Evolutionary conservation across 2,329 filamentous ascomycete species (phyloP), one percentile per base, ranked within the genome.

Genomic region (Fusarium setosum): DNA sequence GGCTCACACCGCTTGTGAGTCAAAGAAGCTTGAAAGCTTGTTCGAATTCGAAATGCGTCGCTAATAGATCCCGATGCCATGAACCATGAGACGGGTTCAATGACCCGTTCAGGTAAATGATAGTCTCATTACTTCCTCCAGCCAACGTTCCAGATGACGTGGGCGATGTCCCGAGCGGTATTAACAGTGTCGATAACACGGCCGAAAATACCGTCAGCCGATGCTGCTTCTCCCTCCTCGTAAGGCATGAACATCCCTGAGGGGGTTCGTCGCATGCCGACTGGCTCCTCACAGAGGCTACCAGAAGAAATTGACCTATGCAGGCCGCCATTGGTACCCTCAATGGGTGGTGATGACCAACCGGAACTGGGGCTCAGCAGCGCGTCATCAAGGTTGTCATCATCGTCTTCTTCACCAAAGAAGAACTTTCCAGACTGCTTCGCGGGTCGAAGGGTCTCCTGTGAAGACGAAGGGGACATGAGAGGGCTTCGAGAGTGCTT

Each of bases 231-330:
- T 61, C 88, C 88, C 69, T 94, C 91, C 69, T 94, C 92, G 70
- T 90, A 91, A 8, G 93, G 92, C 91, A 96, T 94, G 72, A 97
- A 91, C 92, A 97, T 96, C 69, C 93, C 94, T 35, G 93, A 96
- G 49, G 89, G 84, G 18, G 93, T 96, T 68, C 94, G 86, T 63
- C 90, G 88, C 83, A 96, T 90, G 51, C 90, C 89, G 17, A 78
- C 81, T 40, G 84, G 80, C 59, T 87, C 84, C 18, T 80, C 81
- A n/a, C 74, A 76, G n/a, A 86, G 76, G 61, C 80, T 84, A 72
- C 76, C 76, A 37, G 81, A 77, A 21, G 86, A 86, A n/a, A 79
- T 72, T 18, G 84, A 82, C 57, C 83, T 81, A 34, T 81, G 80
- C n/a, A 84, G 67, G 12, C 79, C 79, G 29, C 70, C 63, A 38